Evolutionary conservation across 305 asterid genomes (phyloP).

Genomic region (Rubia peregrina): DNA sequence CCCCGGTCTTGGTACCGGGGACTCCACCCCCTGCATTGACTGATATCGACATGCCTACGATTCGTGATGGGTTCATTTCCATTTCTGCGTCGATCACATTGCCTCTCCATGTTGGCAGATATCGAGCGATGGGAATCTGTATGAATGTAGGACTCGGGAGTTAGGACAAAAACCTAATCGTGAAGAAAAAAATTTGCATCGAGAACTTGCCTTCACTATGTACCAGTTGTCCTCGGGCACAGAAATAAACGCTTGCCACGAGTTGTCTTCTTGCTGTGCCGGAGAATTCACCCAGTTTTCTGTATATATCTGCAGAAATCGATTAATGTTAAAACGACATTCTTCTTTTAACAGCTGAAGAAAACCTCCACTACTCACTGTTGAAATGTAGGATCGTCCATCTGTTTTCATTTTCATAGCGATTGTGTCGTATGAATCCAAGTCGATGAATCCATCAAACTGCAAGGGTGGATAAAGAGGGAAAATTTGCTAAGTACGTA

Average conservation of each 20-base stretch:
- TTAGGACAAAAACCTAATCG: not conserved
- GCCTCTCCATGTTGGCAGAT: constrained; percentile 96
- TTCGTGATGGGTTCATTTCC: constrained; percentile 87
- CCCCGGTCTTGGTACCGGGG: constrained; percentile 65
- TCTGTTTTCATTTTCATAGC: constrained; percentile 87
- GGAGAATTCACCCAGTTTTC: constrained; percentile 99
- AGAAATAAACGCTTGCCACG: constrained; percentile 87
- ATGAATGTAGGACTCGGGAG: not conserved
- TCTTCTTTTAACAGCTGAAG: not conserved
- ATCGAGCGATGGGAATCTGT: constrained; percentile 82
- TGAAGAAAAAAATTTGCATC: constrained; percentile 16
- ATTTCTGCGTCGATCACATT: constrained; percentile 66
- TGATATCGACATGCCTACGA: constrained; percentile 74
- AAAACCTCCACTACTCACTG: constrained; percentile 47
- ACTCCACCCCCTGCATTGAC: constrained; percentile 81
- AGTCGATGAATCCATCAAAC: constrained; percentile 95
- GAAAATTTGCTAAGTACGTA: not conserved
- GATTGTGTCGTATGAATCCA: constrained; percentile 76
- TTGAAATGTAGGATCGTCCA: constrained; percentile 92
- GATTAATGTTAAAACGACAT: not conserved
- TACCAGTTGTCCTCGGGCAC: constrained; percentile 90
- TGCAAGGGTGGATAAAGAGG: constrained; percentile 23
- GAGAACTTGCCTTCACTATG: constrained; percentile 64
- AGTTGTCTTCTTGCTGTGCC: constrained; percentile 96
- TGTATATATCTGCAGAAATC: constrained; percentile 69